phyloP scores from a whole-genome alignment of 352 stramenopile genomes.

The Pythium myriotylum region DNA sequence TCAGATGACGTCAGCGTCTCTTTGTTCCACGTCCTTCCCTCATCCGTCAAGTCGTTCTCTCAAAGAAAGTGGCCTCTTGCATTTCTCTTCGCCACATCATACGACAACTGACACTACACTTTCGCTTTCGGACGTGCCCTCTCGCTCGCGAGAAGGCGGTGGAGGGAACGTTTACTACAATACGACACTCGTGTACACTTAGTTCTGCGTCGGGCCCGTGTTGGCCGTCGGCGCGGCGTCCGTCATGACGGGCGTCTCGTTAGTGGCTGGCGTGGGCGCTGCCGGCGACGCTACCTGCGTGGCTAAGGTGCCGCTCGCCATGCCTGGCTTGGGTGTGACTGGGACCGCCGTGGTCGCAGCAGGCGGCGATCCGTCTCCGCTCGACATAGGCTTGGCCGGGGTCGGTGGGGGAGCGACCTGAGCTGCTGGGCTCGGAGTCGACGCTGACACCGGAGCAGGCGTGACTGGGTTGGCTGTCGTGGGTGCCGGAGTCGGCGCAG shows the following conservation, averaged over 20 bases:
- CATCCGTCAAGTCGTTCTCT: no score
- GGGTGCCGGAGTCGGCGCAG: not conserved
- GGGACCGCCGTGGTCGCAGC: no score
- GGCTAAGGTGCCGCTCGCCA: not conserved
- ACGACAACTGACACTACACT: not conserved
- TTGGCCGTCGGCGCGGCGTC: conserved; percentile 8
- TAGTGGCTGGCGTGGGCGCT: not conserved
- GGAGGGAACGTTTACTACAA: not conserved
- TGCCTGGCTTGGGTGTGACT: not conserved
- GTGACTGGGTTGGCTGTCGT: no score
- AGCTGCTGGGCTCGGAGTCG: no score
- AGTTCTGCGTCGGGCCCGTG: conserved; percentile 19
- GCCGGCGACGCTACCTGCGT: not conserved
- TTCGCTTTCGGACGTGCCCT: not conserved
- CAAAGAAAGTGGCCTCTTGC: no score
- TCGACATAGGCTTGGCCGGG: no score
- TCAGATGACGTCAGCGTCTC: no score
- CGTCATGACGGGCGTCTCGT: conserved; percentile 7
- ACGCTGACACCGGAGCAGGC: no score
- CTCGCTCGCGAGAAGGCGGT: not conserved
- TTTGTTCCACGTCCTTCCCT: no score
- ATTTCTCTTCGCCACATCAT: no score
- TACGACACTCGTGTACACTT: conserved; percentile 3
- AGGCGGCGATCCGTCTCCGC: no score
- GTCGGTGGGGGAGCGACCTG: no score